Conservation (phyloP, 441 rosid species). For the Populus hybrid region DNA sequence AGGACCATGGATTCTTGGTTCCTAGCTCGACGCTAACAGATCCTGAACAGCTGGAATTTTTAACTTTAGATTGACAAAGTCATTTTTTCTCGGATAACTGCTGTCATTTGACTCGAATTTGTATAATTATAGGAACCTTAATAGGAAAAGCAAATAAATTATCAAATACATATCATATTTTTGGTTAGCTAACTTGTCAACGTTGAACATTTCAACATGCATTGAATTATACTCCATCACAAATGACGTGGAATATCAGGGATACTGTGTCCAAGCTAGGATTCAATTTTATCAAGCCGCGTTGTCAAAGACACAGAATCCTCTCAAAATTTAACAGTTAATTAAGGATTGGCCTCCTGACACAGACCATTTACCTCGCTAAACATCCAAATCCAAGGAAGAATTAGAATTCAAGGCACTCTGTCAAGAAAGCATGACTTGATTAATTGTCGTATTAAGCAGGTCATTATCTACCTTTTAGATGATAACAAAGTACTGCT, state of each 20-base stretch:
- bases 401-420: background rate
- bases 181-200: background rate
- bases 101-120: background rate
- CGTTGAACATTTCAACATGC: background rate
- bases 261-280: background rate
- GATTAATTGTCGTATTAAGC: background rate
- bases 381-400: background rate
- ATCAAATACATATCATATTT: background rate
- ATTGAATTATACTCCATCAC: background rate
- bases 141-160: background rate
- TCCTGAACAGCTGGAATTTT: background rate
- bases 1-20: background rate
- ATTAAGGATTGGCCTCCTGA: background rate
- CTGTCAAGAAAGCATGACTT: background rate
- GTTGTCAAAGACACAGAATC: background rate
- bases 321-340: too few relatives aligned
- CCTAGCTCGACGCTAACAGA: background rate
- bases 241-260: background rate
- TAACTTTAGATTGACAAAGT: background rate
- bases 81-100: background rate
- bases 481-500: background rate
- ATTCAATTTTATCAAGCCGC: constrained; percentile 1
- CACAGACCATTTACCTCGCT: background rate
- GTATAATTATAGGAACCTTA: background rate
- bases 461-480: background rate